Base-by-base conservation (phyloP, 306 rosid species). In the Carpinus fangiana region DNA sequence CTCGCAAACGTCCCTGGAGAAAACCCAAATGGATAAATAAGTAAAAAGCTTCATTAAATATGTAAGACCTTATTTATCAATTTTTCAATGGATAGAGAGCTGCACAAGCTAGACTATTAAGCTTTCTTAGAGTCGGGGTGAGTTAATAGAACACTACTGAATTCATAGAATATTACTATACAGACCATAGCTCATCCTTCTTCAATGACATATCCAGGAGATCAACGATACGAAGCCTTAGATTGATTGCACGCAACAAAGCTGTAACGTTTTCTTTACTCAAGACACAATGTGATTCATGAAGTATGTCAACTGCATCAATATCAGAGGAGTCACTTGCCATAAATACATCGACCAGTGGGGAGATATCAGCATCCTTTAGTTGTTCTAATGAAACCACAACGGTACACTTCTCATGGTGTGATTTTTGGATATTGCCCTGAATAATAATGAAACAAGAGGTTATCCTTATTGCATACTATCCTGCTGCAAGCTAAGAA, bases 211-310 rank as follows among this genome's bases (percentile, higher is more conserved):
- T 65, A 75, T 90, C 91, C 51, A 79, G 88, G 77, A 93, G 91
- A 88, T 93, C 90, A 21, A 89, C 93, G 73, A 83, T 86, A 79
- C 91, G 91, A 82, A 93, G 93, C 92, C 88, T 93, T 86, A 73
- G 85, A 57, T 82, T 70, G 55, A 90, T 78, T 72, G 89, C 91
- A 71, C 73, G 90, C 92, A 93, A 86, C 92, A 93, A 86, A 52
- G 81, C 79, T 76, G 89, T 77, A 79, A 89, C 85, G 84, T 81
- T 79, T 45, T 86, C 93, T 79, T 86, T 90, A 64, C 79, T 86
- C 76, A 90, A 78, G 71, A 56, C 85, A 84, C 88, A 87, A 21
- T 89, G 68, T 73, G 97, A 79, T 80, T 85, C 89, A 57, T 78
- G 88, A 66, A 69, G 83, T 76, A 90, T 70, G 79, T 93, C 96